These are phyloP conservation scores for Chenopodium quinoa DNA, from an alignment of 148 eudicot genomes.

Conservation along the genomic window DNA sequence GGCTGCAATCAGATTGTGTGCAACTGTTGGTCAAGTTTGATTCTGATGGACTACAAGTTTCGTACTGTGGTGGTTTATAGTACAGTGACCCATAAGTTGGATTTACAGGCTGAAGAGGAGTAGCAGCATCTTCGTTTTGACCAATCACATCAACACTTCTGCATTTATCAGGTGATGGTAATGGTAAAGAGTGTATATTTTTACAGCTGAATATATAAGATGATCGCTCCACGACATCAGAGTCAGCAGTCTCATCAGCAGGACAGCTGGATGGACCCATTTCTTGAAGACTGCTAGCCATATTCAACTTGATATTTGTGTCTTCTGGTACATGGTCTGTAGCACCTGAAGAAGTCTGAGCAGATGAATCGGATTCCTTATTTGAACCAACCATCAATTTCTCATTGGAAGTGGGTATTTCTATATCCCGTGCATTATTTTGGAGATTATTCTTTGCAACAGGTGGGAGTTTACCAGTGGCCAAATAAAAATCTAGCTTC, in stretches of 20 bases:
- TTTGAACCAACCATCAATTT: conserved; percentile 40
- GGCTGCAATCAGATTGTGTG: conserved; percentile 33
- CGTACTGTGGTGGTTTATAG: conserved; percentile 57
- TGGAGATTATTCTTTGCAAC: conserved; percentile 49
- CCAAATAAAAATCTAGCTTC: conserved; percentile 81
- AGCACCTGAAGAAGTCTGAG: conserved; percentile 59
- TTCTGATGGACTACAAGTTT: conserved; percentile 35
- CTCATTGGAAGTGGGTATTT: conserved; percentile 37
- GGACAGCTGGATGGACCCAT: conserved; percentile 30
- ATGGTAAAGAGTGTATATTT: conserved; percentile 24
- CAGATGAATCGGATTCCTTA: conserved; percentile 60
- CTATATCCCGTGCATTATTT: conserved; percentile 38
- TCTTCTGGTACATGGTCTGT: conserved; percentile 51
- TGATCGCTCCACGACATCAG: conserved; percentile 35
- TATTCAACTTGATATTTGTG: conserved; percentile 38
- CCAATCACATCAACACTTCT: conserved; percentile 27
- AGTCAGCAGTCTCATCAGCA: conserved; percentile 48
- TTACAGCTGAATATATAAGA: conserved; percentile 22
- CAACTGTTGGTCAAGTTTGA: conserved; percentile 32
- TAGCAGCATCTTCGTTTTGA: conserved; percentile 32
- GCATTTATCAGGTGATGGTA: conserved; percentile 33
- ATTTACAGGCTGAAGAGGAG: conserved; percentile 35
- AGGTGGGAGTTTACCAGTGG: conserved; percentile 87
- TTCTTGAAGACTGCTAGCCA: conserved; percentile 31
- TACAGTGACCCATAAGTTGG: conserved; percentile 51